Conservation (phyloP, 148 eudicot genomes). For the Persicaria maculosa region DNA sequence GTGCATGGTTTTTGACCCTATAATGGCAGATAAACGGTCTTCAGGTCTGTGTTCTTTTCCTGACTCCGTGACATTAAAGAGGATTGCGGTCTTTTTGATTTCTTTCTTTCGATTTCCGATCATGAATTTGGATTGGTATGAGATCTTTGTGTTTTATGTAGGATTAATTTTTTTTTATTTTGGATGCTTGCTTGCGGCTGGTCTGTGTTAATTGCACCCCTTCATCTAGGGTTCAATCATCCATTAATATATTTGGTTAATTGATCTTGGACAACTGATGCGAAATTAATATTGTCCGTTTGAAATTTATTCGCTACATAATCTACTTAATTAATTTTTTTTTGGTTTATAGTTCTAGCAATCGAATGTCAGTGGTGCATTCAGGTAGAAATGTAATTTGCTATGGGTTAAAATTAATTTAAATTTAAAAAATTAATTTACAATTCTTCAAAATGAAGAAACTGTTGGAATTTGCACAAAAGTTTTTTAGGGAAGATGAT, state of each 20-base stretch:
- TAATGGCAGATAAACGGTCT: slow-evolving; percentile 3
- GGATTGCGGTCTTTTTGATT: not conserved
- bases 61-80: not conserved
- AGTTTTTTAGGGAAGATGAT: too few relatives aligned
- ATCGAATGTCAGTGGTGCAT: not conserved
- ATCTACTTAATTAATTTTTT: not conserved
- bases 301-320: not conserved
- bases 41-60: not conserved
- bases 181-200: not conserved
- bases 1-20: not conserved
- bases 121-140: not conserved
- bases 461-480: too few relatives aligned
- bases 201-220: not conserved
- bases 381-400: too few relatives aligned
- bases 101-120: not conserved
- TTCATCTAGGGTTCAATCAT: slow-evolving; percentile 4
- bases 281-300: not conserved
- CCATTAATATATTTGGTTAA: not conserved
- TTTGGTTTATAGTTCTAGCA: not conserved
- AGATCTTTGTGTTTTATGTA: not conserved
- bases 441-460: too few relatives aligned
- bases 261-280: not conserved
- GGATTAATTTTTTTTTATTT: not conserved
- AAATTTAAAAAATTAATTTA: too few relatives aligned
- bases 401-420: too few relatives aligned